Evolutionary conservation across 2,329 filamentous ascomycete genomes (phyloP).

Genomic region (Exophiala spinifera): DNA sequence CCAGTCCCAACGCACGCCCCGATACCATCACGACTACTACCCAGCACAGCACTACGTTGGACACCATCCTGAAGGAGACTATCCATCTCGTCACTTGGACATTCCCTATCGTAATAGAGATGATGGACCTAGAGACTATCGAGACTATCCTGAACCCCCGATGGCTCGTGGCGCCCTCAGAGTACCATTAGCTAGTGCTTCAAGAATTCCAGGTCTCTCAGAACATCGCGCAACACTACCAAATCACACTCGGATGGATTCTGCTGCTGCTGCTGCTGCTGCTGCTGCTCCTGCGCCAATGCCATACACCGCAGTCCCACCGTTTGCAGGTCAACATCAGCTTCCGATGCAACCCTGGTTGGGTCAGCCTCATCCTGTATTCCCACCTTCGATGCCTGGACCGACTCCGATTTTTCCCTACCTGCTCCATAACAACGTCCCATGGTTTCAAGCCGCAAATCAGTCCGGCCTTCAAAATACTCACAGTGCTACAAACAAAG

Average conservation of each 20-base stretch:
- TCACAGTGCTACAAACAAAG: background rate
- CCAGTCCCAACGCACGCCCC: background rate
- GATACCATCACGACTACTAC: background rate
- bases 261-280: background rate
- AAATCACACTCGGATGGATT: background rate
- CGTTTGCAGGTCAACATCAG: background rate
- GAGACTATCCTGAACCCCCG: slow-evolving; percentile 2
- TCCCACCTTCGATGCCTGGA: slow-evolving; percentile 6
- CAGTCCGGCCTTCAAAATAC: background rate
- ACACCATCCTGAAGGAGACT: slow-evolving; percentile 10
- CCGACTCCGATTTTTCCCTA: slow-evolving; percentile 6
- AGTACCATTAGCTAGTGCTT: background rate
- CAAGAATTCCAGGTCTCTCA: background rate
- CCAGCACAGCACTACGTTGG: background rate
- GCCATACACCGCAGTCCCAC: background rate
- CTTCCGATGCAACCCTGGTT: slow-evolving; percentile 4
- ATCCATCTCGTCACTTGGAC: slow-evolving; percentile 1
- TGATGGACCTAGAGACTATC: slow-evolving; percentile 7
- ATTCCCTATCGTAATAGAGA: slow-evolving; percentile 10
- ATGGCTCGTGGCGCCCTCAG: too few relatives aligned
- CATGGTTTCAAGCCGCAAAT: slow-evolving; percentile 10
- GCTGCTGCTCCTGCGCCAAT: background rate
- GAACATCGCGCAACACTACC: background rate
- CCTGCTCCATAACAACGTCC: slow-evolving; percentile 1
- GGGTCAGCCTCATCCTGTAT: background rate